Conservation (phyloP, 1,284 basidiomycete species). For the Rhodotorula mucilaginosa region DNA sequence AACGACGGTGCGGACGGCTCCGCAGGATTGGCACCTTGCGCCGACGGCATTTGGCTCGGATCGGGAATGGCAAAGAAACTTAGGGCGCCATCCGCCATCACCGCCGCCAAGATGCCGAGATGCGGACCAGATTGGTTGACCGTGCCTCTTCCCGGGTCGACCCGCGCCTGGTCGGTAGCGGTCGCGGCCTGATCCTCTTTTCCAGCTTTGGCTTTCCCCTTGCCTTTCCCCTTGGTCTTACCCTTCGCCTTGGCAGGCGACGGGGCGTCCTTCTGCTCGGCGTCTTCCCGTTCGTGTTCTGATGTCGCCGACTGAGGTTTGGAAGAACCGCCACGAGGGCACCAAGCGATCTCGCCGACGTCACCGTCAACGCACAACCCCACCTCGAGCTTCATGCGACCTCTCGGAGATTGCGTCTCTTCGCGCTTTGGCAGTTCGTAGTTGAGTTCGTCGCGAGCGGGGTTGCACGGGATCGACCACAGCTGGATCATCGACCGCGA, state of each 20-base stretch:
- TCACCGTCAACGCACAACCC: conserved; percentile 67
- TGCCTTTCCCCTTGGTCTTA: not conserved
- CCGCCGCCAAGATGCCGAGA: conserved; percentile 74
- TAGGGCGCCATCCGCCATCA: conserved; percentile 77
- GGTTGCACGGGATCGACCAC: conserved; percentile 46
- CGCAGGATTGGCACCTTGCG: not conserved
- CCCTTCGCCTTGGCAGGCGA: not conserved
- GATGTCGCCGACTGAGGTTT: too few species aligned
- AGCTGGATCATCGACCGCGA: conserved; percentile 48
- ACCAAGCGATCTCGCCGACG: conserved; percentile 79
- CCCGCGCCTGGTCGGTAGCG: conserved; percentile 42
- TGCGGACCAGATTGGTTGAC: too few species aligned
- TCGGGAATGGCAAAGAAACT: conserved; percentile 73
- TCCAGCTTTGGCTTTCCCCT: too few species aligned
- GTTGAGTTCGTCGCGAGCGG: conserved; percentile 14
- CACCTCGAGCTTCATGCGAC: conserved; percentile 63
- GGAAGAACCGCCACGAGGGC: conserved; percentile 57
- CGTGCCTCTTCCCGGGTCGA: conserved; percentile 51
- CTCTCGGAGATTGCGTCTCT: too few species aligned
- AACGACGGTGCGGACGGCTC: not conserved
- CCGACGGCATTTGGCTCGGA: conserved; percentile 50
- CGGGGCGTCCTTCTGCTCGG: not conserved
- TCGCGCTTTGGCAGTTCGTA: not conserved
- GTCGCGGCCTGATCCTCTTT: too few species aligned
- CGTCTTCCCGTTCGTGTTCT: not conserved